These are phyloP conservation scores for Entrophospora sp. DNA, from an alignment of 192 early-diverging fungal species.

Conservation along the genomic window DNA sequence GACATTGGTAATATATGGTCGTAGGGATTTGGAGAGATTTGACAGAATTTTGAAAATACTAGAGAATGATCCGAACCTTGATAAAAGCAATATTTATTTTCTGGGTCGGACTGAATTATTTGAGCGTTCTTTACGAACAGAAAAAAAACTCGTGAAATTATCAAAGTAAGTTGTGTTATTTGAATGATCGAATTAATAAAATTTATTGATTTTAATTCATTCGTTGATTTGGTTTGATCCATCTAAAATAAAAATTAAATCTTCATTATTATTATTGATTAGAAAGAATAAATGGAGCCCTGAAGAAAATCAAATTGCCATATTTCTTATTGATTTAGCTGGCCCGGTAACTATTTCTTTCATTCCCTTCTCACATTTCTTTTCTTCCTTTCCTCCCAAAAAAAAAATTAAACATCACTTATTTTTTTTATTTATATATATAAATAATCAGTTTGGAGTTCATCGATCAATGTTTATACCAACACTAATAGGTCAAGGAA, in stretches of 20 bases:
- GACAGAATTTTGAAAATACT: slow-evolving; percentile 51
- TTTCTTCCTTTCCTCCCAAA: not conserved
- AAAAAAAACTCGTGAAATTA: slow-evolving; percentile 54
- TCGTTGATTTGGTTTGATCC: not conserved
- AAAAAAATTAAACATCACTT: not conserved
- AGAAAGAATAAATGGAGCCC: slow-evolving; percentile 49
- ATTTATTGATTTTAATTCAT: not conserved
- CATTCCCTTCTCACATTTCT: too few relatives aligned
- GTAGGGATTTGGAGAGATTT: slow-evolving; percentile 48
- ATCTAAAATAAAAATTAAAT: not conserved
- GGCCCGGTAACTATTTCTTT: slow-evolving; percentile 43
- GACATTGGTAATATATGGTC: slow-evolving; percentile 56
- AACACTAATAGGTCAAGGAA: slow-evolving; percentile 62
- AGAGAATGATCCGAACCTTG: slow-evolving; percentile 63
- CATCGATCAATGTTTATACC: slow-evolving; percentile 81
- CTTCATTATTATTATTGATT: not conserved
- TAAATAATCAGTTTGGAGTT: slow-evolving; percentile 48
- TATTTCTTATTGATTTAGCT: slow-evolving; percentile 50
- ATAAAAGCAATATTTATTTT: slow-evolving; percentile 61
- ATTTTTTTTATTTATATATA: not conserved
- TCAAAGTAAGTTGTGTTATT: slow-evolving; percentile 28
- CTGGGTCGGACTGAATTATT: slow-evolving; percentile 63
- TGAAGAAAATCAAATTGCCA: slow-evolving; percentile 40
- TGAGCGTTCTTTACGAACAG: slow-evolving; percentile 49
- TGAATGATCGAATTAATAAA: not conserved